phyloP scores from a whole-genome alignment of 768 basidiomycete species.

The Chalciporus chontae region DNA sequence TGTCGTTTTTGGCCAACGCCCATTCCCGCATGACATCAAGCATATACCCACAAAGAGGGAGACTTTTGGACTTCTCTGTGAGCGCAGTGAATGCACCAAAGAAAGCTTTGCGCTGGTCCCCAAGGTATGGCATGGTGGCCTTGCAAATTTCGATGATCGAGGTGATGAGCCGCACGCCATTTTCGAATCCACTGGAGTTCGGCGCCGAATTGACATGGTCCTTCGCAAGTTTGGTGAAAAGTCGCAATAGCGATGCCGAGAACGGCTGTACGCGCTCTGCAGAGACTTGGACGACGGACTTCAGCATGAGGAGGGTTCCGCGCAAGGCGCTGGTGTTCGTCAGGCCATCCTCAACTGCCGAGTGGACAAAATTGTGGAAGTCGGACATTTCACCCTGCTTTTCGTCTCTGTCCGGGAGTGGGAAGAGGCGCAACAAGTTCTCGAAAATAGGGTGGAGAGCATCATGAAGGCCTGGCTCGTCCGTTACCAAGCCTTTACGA shows the following conservation, averaged over 20 bases:
- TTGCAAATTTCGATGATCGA: constrained; percentile 88
- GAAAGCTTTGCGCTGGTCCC: constrained; percentile 82
- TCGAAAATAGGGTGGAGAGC: constrained; percentile 81
- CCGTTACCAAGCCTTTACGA: constrained; percentile 80
- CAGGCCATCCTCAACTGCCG: constrained; percentile 75
- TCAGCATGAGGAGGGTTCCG: constrained; percentile 82
- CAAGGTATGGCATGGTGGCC: constrained; percentile 72
- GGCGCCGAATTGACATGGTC: constrained; percentile 71
- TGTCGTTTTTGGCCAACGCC: constrained; percentile 83
- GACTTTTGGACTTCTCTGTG: constrained; percentile 86
- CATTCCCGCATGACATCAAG: constrained; percentile 85
- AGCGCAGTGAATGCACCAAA: constrained; percentile 74
- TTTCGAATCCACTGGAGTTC: constrained; percentile 49
- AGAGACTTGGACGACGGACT: constrained; percentile 74
- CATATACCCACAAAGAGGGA: constrained; percentile 74
- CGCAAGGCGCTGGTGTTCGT: constrained; percentile 67
- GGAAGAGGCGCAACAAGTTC: constrained; percentile 70
- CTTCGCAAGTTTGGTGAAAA: constrained; percentile 81
- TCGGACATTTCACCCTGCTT: constrained; percentile 66
- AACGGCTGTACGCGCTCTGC: constrained; percentile 86
- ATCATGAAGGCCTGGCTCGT: constrained; percentile 78
- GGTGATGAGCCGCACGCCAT: constrained; percentile 60
- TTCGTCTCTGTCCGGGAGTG: constrained; percentile 76
- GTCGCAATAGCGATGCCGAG: constrained; percentile 69
- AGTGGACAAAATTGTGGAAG: constrained; percentile 74